Evolutionary conservation across 345 rosid species (phyloP).

Genomic region (Dipteronia sinensis): DNA sequence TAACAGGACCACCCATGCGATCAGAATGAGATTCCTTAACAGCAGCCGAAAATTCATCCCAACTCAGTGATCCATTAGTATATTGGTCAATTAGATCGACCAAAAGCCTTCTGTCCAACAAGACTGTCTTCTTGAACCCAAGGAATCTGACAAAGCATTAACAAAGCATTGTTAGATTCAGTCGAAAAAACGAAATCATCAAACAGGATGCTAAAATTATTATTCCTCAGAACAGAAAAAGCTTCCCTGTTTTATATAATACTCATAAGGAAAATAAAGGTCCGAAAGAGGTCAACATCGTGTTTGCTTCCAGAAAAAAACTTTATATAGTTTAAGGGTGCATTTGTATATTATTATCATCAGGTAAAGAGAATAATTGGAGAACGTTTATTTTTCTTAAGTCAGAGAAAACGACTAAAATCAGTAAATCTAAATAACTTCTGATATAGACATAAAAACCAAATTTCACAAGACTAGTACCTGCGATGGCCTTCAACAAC

Average conservation of each 20-base stretch:
- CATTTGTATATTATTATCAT: constrained; percentile 15
- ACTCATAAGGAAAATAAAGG: background rate
- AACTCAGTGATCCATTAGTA: constrained; percentile 55
- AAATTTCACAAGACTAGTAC: constrained; percentile 33
- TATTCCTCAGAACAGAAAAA: background rate
- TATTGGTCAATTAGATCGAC: constrained; percentile 82
- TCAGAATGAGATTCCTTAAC: constrained; percentile 72
- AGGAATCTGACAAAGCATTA: constrained; percentile 53
- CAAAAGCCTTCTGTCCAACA: constrained; percentile 73
- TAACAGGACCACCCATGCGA: constrained; percentile 71
- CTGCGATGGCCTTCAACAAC: constrained; percentile 99
- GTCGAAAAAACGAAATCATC: background rate
- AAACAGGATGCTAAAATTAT: background rate
- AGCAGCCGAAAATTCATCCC: constrained; percentile 80
- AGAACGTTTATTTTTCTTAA: constrained; percentile 21
- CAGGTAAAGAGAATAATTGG: constrained; percentile 2
- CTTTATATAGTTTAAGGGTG: constrained; percentile 4
- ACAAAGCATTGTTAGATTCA: constrained; percentile 10
- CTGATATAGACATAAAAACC: background rate
- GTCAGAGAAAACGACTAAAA: constrained; percentile 10
- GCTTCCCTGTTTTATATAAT: background rate
- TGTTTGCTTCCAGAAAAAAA: constrained; percentile 21
- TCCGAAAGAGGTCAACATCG: background rate
- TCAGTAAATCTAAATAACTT: background rate
- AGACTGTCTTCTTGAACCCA: constrained; percentile 85